Conservation (phyloP, 2,329 filamentous ascomycete genomes). For the Lachnellula cervina region DNA sequence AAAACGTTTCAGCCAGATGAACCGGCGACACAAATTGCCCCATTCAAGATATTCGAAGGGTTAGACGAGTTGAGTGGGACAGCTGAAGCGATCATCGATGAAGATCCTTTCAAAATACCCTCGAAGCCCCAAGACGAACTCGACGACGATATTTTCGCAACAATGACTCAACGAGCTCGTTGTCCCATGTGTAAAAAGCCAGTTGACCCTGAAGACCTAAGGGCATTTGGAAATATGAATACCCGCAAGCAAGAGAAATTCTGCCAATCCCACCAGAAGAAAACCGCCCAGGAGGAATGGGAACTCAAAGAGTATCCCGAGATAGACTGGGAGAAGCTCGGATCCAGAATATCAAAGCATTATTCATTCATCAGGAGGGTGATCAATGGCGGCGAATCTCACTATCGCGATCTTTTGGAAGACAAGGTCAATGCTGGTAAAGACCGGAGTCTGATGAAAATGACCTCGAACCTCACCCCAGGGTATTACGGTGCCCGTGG, state of each 20-base stretch:
- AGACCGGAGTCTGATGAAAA: conserved; percentile 55
- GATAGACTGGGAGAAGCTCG: conserved; percentile 64
- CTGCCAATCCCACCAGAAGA: conserved; percentile 57
- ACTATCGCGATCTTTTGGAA: conserved; percentile 55
- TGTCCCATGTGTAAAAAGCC: conserved; percentile 65
- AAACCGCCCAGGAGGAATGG: conserved; percentile 42
- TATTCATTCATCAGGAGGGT: conserved; percentile 52
- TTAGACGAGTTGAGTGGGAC: conserved; percentile 6
- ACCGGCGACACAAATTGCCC: conserved; percentile 6
- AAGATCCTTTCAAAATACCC: not conserved
- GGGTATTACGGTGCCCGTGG: conserved; percentile 83
- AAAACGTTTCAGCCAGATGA: not conserved
- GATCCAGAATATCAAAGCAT: conserved; percentile 53
- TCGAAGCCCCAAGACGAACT: not conserved
- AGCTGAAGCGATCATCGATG: conserved; percentile 5
- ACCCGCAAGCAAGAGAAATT: conserved; percentile 58
- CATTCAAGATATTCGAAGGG: conserved; percentile 9
- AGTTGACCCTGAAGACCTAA: conserved; percentile 52
- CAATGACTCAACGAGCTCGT: conserved; percentile 21
- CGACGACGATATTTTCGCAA: conserved; percentile 2
- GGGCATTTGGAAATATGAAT: conserved; percentile 48
- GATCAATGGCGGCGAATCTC: conserved; percentile 49
- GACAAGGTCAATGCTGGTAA: conserved; percentile 52
- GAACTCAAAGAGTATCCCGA: conserved; percentile 55
- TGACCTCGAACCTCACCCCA: conserved; percentile 50